Base-by-base conservation (phyloP, 176 grass and related monocot species). In the Pontederia paniculata region DNA sequence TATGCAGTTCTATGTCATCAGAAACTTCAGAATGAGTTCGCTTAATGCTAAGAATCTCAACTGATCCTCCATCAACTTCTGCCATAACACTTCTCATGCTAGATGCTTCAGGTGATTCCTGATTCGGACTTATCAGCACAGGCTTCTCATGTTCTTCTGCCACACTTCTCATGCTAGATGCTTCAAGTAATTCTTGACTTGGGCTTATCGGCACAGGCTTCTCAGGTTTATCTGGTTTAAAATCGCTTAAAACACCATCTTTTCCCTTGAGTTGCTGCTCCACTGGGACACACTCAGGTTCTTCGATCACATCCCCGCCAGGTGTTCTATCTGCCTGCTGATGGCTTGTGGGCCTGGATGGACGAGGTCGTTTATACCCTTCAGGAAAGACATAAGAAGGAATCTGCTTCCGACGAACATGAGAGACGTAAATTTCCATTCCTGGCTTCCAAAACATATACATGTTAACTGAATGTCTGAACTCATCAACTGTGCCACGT, bases 381-480 rank as follows among this genome's bases (percentile, higher is more conserved):
- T 91, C 87, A 43, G 87, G 93, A 58, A 98, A 98, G 9, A 88
- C 83, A 75, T 88, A 98, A 51, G 69, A 58, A 47, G 87, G 93
- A 78, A 98, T 82, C 45, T 88, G 77, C 72, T 80, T 98, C 54
- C 87, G 84, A 19, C 87, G 71, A 57, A 98, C 84, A 88, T 98
- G 93, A 80, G 83, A 91, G 46, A 98, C 93, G 60, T 82, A 85
- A 61, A 98, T 65, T 56, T 98, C 83, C 93, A 98, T 98, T 20
- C 86, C 86, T 44, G 87, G 87, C 28, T 91, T 91, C 86, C 86
- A 98, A 66, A 84, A 91, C 75, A 79, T 59, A 67, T 91, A 98
- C 86, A 77, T 64, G 72, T 74, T 75, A 44, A 98, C 89, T 13
- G 76, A 71, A 57, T 76, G 77, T 58, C 80, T 89, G 59, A 98